These are phyloP conservation scores for Exophiala mesophila DNA, from an alignment of 2,329 filamentous ascomycete genomes.

Conservation along the genomic window DNA sequence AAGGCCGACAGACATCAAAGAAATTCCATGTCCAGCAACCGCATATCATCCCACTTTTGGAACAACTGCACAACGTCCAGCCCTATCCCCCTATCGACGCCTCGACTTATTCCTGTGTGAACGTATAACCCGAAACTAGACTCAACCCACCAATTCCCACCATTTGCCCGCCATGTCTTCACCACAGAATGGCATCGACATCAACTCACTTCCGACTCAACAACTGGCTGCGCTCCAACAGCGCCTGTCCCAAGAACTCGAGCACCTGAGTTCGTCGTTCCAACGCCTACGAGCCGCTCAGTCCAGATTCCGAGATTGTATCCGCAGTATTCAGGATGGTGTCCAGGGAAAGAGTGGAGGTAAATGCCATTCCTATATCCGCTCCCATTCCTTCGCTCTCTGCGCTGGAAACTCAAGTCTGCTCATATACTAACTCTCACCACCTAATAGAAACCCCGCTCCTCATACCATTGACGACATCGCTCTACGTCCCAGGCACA, in stretches of 20 bases:
- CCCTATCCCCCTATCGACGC: too few species aligned
- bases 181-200: slow-evolving; percentile 49
- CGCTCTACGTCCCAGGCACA: slow-evolving; percentile 84
- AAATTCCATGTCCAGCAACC: too few species aligned
- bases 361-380: too few species aligned
- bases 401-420: too few species aligned
- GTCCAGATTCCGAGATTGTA: slow-evolving; percentile 84
- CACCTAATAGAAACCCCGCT: slow-evolving; percentile 53
- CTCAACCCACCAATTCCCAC: neutral
- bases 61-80: too few species aligned
- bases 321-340: slow-evolving; percentile 66
- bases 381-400: too few species aligned
- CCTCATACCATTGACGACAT: slow-evolving; percentile 90
- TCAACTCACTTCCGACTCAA: slow-evolving; percentile 72
- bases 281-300: slow-evolving; percentile 85
- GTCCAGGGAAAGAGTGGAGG: slow-evolving; percentile 33
- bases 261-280: slow-evolving; percentile 88
- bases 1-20: too few species aligned
- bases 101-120: too few species aligned
- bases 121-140: too few species aligned
- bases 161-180: slow-evolving; percentile 7
- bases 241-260: slow-evolving; percentile 91
- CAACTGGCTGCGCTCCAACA: slow-evolving; percentile 91
- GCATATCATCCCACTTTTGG: too few species aligned
- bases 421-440: too few species aligned